Base-by-base conservation (phyloP, 352 stramenopile genomes). In the Phytophthora rubi region DNA sequence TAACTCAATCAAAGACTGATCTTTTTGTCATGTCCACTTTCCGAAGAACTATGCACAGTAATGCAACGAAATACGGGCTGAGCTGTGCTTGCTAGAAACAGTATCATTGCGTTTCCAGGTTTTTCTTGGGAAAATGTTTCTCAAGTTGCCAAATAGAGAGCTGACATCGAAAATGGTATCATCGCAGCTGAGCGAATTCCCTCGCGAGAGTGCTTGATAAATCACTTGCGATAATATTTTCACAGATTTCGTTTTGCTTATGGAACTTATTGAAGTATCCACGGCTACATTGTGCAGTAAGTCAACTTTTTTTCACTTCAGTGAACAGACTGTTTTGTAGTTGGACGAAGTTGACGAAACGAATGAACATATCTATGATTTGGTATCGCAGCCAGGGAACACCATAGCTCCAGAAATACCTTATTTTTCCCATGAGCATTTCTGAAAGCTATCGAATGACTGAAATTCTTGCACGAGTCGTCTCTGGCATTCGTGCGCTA, bases 241-340 rank as follows among this genome's bases (percentile, higher is more conserved):
- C 21, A 75, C 53, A 3, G 73, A 83, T 37, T 81, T 79, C 48
- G 23, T 79, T 3, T 35, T 77, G 15, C 53, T 81, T 4, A 62
- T 69, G 21, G 61, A 81, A 33, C 78, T 71, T 30, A 65, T 74
- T 21, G 73, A 83, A 67, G 64, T 83, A 8, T 30, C 77, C 9
- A 62, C 78, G 2, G 65, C 66, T 6, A 5, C 73, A 12, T 21
- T 79, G 13, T 79, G 81, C 45, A 58, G 73, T 84, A 35, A 53
- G 62, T 66, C 6, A n/a, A 1, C 16, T 30, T 13, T 15, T 15
- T 6, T 54, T 51, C 42, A 32, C 21, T 6, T 4, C 26, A 30
- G 26, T 30, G 28, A 30, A 4, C 6, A 30, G 3, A 30, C 28
- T 53, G n/a, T 1, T 51, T 12, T 21, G 18, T 32, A 75, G 68